A percentile compares a stretch with the other conserved stretches of the same genome.
Evolutionary conservation across 495 filamentous ascomycete genomes (phyloP).

Genomic region (Aspergillus bridgeri): DNA sequence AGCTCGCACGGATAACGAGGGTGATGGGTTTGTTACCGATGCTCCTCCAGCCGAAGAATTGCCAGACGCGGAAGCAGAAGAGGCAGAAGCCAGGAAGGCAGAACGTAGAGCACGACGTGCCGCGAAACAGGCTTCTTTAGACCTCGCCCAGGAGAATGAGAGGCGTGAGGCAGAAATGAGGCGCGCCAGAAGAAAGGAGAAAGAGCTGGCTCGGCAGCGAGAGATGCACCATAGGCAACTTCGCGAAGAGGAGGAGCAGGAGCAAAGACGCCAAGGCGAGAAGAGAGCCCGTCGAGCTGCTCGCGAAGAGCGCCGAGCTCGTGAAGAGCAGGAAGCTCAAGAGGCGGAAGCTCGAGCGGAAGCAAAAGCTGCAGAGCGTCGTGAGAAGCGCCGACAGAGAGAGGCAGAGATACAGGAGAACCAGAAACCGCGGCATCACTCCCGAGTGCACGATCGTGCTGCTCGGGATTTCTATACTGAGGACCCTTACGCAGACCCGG

Average conservation of each 20-base stretch:
- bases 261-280: conserved; percentile 44
- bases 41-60: conserved; percentile 28
- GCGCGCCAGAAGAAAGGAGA: conserved; percentile 41
- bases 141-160: conserved; percentile 34
- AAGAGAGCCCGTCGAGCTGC: conserved; percentile 43
- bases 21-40: conserved; percentile 44
- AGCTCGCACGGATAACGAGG: conserved; percentile 40
- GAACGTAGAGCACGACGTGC: conserved; percentile 40
- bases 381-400: conserved; percentile 36
- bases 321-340: conserved; percentile 47
- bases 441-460: conserved; percentile 30
- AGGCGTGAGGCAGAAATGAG: conserved; percentile 45
- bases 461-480: conserved; percentile 19
- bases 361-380: conserved; percentile 38
- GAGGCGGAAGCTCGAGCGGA: conserved; percentile 43
- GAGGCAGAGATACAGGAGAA: conserved; percentile 36
- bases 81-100: conserved; percentile 50
- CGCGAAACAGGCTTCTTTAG: conserved; percentile 34
- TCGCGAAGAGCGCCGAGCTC: conserved; percentile 45
- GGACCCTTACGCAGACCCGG: conserved; percentile 21
- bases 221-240: conserved; percentile 39
- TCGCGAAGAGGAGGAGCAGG: conserved; percentile 48
- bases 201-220: conserved; percentile 32
- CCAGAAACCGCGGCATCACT: conserved; percentile 30
- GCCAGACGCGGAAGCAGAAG: conserved; percentile 47